Conservation (phyloP, 306 rosid species). For the Elaeagnus macrophylla region DNA sequence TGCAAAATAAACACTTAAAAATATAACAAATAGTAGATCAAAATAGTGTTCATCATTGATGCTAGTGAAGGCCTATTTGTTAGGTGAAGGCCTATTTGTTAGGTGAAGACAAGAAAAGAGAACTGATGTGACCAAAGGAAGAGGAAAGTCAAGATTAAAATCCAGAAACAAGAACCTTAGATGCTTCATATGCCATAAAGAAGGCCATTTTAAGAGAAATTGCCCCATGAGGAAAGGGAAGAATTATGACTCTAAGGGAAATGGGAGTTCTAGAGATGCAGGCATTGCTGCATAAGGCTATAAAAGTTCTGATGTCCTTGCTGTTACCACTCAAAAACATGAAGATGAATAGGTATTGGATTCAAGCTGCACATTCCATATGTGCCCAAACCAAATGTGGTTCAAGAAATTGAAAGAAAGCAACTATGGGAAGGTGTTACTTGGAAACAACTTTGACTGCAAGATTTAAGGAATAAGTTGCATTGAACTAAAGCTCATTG, state of each 20-base stretch:
- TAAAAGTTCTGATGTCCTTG: background rate
- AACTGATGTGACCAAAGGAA: no score
- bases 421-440: background rate
- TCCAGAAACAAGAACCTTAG: background rate
- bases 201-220: no score
- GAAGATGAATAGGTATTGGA: background rate
- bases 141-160: background rate
- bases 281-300: background rate
- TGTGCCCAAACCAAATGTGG: background rate
- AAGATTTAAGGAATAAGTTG: background rate
- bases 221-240: background rate
- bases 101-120: no score
- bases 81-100: background rate
- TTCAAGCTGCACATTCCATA: background rate
- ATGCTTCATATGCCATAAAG: background rate
- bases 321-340: background rate
- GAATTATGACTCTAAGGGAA: background rate
- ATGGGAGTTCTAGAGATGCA: background rate
- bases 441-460: background rate
- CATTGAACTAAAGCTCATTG: no score
- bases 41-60: no score
- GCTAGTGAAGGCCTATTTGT: no score
- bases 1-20: no score
- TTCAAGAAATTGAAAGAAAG: no score
- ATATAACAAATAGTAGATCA: no score